Conservation (phyloP, 768 basidiomycete species). For the Gloeophyllum trabeum region DNA sequence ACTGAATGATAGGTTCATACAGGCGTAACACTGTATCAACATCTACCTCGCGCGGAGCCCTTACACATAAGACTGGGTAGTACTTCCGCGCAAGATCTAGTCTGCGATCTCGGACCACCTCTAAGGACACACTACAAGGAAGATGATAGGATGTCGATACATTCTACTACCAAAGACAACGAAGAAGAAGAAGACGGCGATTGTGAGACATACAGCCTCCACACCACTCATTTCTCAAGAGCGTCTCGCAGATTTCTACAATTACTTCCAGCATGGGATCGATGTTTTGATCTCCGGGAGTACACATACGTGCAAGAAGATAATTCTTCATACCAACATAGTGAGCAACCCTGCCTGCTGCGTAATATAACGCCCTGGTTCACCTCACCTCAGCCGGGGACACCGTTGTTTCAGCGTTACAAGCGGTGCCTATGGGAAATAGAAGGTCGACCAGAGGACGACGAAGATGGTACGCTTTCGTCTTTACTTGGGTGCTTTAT, state of each 20-base stretch:
- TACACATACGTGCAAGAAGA: conserved; percentile 70
- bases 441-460: conserved; percentile 68
- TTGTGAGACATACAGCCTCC: conserved; percentile 21
- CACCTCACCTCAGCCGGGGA: conserved; percentile 51
- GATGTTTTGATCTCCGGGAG: conserved; percentile 74
- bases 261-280: conserved; percentile 86
- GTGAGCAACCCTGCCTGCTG: conserved; percentile 28
- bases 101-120: conserved; percentile 70
- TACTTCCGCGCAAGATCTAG: conserved; percentile 78
- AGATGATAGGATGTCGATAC: conserved; percentile 81
- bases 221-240: conserved; percentile 5
- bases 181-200: conserved; percentile 40
- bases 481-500: neutral
- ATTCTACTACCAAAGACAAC: conserved; percentile 33
- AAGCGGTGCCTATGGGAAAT: conserved; percentile 90
- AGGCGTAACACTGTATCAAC: conserved; percentile 61
- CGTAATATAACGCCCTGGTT: conserved; percentile 3
- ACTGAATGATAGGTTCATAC: conserved; percentile 48
- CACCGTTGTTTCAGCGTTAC: conserved; percentile 82
- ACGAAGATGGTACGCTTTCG: conserved; percentile 54
- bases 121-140: conserved; percentile 76
- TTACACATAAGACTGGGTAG: conserved; percentile 56
- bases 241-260: conserved; percentile 68
- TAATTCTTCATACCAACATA: conserved; percentile 80
- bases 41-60: conserved; percentile 30